phyloP scores from a whole-genome alignment of 352 stramenopile species.

The Pythium pyrilobum region DNA sequence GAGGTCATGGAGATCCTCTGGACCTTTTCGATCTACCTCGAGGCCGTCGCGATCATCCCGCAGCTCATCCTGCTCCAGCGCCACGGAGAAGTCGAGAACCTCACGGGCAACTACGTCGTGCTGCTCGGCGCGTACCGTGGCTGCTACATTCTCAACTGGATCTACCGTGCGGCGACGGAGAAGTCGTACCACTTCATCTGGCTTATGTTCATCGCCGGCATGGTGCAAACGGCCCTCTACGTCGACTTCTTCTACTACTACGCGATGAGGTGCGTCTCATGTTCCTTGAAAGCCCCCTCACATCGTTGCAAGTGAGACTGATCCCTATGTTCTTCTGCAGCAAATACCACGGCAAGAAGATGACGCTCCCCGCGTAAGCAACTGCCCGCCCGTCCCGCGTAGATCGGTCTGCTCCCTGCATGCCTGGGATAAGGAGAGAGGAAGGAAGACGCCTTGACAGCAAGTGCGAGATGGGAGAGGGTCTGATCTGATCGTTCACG shows the following conservation, averaged over 20 bases:
- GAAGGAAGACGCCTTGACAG: too few species aligned
- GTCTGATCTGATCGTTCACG: too few species aligned
- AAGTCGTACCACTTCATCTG: conserved; percentile 97
- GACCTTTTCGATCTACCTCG: conserved; percentile 99
- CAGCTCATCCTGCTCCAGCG: conserved; percentile 99
- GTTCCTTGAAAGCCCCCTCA: too few species aligned
- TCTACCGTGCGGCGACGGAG: conserved; percentile 96
- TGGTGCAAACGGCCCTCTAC: conserved; percentile 99
- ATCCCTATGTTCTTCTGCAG: conserved; percentile 21
- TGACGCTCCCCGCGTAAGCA: conserved; percentile 80
- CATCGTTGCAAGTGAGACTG: too few species aligned
- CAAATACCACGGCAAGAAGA: conserved; percentile 90
- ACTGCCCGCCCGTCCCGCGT: neutral
- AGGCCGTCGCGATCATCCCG: conserved; percentile 98
- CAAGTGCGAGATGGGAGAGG: neutral
- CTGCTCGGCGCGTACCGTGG: conserved; percentile 97
- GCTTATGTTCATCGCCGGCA: conserved; percentile 97
- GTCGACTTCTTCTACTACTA: conserved; percentile 99
- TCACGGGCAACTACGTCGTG: conserved; percentile 99
- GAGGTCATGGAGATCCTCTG: conserved; percentile 93
- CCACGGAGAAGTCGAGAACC: conserved; percentile 97
- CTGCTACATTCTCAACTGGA: conserved; percentile 99
- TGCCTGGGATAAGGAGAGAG: too few species aligned
- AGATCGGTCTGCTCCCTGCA: too few species aligned
- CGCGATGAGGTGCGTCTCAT: conserved; percentile 67